Evolutionary conservation across 2,329 filamentous ascomycete genomes (phyloP).

Genomic region (Nemania serpens): DNA sequence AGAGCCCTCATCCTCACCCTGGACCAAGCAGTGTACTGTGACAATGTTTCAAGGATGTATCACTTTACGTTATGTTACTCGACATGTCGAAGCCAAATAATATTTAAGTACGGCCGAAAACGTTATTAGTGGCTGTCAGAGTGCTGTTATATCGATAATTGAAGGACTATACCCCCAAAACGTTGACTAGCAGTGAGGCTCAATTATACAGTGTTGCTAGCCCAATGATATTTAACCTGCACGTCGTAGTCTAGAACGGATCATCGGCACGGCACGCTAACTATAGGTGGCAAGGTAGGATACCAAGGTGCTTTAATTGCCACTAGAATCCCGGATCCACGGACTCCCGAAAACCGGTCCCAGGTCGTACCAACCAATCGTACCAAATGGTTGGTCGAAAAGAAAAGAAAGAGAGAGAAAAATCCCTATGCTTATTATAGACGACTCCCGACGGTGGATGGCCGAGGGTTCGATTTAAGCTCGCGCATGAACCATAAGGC

Average conservation of each 20-base stretch:
- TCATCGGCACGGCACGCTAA: not conserved
- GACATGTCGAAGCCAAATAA: not conserved
- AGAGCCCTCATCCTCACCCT: no score
- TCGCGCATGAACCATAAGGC: not conserved
- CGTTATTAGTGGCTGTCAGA: not conserved
- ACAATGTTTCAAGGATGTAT: not conserved
- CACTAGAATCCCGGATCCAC: not conserved
- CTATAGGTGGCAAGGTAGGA: not conserved
- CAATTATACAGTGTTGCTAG: not conserved
- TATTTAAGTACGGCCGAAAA: not conserved
- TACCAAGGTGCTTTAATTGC: not conserved
- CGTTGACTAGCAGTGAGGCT: not conserved
- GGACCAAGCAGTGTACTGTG: not conserved
- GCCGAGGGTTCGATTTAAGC: not conserved
- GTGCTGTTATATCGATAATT: not conserved
- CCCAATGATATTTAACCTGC: no score
- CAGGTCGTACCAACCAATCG: not conserved
- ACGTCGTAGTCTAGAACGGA: slow-evolving; percentile 13
- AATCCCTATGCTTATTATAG: slow-evolving; percentile 13
- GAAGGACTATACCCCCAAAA: not conserved
- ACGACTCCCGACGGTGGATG: slow-evolving; percentile 4
- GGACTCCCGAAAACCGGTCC: not conserved
- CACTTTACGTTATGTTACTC: not conserved
- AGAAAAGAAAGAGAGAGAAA: no score
- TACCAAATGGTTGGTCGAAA: not conserved